Evolutionary conservation across 2,329 filamentous ascomycete genomes (phyloP), one percentile per base, ranked within the genome.

Genomic region (Teratosphaeria gauchensis): DNA sequence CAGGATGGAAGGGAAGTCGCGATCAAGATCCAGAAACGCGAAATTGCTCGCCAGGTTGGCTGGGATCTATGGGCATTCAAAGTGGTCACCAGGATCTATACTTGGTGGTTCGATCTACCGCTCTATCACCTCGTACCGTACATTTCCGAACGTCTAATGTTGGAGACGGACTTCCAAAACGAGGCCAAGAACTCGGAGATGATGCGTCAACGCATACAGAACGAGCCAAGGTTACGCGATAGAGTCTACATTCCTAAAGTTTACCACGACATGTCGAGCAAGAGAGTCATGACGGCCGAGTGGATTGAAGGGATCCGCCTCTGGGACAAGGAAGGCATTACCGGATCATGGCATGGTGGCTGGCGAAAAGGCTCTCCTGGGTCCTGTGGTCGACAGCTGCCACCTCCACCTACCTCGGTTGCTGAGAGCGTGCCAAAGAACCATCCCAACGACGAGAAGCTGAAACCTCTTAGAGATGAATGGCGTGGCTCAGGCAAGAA

Each of bases 51-150:
- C 70, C 94, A 97, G 76, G 89, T 96, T 42, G 85, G 86, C 4
- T 96, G 91, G 91, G 94, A 99, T 78, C 73, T 99, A 56, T 96
- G 91, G 91, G 87, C 92, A 2, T 96, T 96, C 79, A 91, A 91
- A 82, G 87, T 91, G 11, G 88, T 96, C 11, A 86, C 89, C 53
- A 85, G 81, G 72, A 83, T 91, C 31, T 96, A 96, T 71, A 89
- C 89, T 1, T 87, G 82, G 73, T 89, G 86, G 81, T 97, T 97
- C 69, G 89, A 96, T 67, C 82, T 99, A n/a, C 94, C 94, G 1
- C 82, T 97, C 30, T 95, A 96, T 72, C 89, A 84, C 56, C 78
- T 97, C 14, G 90, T 97, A 1, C 94, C 92, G 0, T 97, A 94
- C 72, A 92, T 97, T 67, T 89, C 87, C 51, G 92, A 97, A 73